Evolutionary conservation across 805 yeast genomes (phyloP).

Genomic region (Ogataea pilisensis): DNA sequence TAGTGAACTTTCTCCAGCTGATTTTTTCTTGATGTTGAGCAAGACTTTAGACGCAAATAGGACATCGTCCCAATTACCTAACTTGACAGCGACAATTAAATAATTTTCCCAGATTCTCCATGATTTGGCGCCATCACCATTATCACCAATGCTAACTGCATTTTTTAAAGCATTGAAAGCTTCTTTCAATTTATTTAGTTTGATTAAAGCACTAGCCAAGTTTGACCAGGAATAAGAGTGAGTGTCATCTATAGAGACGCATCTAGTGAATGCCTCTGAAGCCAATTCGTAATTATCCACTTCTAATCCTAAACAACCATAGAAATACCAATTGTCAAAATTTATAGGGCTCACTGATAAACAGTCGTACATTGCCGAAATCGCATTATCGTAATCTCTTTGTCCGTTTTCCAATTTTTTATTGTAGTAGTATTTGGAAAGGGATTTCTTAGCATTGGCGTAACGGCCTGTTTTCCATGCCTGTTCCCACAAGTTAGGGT

Average conservation of each 20-base stretch:
- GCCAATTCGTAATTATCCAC: slow-evolving; percentile 67
- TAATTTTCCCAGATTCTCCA: slow-evolving; percentile 93
- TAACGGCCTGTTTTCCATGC: slow-evolving; percentile 87
- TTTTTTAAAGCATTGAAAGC: slow-evolving; percentile 82
- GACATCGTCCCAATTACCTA: slow-evolving; percentile 88
- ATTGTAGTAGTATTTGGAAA: slow-evolving; percentile 63
- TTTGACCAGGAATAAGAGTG: slow-evolving; percentile 89
- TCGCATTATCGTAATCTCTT: slow-evolving; percentile 49
- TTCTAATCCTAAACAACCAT: slow-evolving; percentile 88
- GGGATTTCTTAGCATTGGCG: slow-evolving; percentile 78
- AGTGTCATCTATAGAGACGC: slow-evolving; percentile 79
- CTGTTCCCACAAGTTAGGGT: slow-evolving; percentile 72
- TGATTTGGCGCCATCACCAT: slow-evolving; percentile 46
- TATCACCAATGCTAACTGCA: slow-evolving; percentile 66
- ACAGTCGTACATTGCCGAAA: slow-evolving; percentile 70
- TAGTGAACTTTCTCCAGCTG: slow-evolving; percentile 57
- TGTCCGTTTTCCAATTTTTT: neutral
- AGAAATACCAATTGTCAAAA: slow-evolving; percentile 84
- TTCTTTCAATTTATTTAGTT: slow-evolving; percentile 60
- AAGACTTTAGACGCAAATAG: slow-evolving; percentile 67
- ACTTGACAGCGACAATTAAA: slow-evolving; percentile 71
- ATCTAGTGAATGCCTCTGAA: slow-evolving; percentile 87
- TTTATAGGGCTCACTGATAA: slow-evolving; percentile 67
- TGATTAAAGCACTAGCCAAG: slow-evolving; percentile 73
- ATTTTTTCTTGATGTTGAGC: slow-evolving; percentile 51